These are phyloP conservation scores for Leptosphaerulina australis DNA, from an alignment of 2,329 filamentous ascomycete genomes.

Conservation along the genomic window DNA sequence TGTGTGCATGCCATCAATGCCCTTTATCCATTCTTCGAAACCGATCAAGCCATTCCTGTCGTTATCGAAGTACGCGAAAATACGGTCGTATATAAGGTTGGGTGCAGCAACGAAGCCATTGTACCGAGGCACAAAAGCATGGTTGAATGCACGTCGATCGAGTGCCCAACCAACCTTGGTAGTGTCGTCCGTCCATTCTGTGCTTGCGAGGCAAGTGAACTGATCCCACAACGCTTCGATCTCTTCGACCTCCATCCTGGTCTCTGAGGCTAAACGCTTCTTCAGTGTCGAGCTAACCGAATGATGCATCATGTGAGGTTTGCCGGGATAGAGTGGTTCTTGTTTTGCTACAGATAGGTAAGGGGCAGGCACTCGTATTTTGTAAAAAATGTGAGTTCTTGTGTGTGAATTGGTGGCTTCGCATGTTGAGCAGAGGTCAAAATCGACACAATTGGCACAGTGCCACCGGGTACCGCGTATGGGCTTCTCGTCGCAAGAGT, in stretches of 20 bases:
- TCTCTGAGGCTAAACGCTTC: constrained; percentile 60
- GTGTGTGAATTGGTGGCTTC: constrained; percentile 77
- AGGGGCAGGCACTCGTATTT: constrained; percentile 87
- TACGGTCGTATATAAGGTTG: constrained; percentile 91
- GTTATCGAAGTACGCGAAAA: constrained; percentile 95
- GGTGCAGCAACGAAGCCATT: constrained; percentile 77
- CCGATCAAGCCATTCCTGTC: constrained; percentile 88
- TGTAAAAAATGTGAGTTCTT: constrained; percentile 96
- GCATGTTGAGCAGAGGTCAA: constrained; percentile 92
- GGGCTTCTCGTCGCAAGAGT: constrained; percentile 83
- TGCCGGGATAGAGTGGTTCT: constrained; percentile 54
- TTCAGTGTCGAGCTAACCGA: constrained; percentile 71
- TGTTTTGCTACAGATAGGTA: constrained; percentile 78
- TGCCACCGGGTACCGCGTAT: constrained; percentile 93
- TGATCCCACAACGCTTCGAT: constrained; percentile 96
- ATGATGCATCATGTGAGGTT: constrained; percentile 73
- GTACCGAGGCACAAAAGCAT: constrained; percentile 84
- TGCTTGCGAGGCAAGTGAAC: constrained; percentile 91
- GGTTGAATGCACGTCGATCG: constrained; percentile 90
- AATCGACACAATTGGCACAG: constrained; percentile 94
- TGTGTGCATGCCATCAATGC: constrained; percentile 68
- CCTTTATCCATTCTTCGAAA: constrained; percentile 89
- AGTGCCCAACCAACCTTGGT: constrained; percentile 80
- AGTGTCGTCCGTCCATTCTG: constrained; percentile 81
- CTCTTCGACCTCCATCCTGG: constrained; percentile 75